Base-by-base conservation (phyloP, 169 alveolate species). In the Plasmodium berghei region DNA sequence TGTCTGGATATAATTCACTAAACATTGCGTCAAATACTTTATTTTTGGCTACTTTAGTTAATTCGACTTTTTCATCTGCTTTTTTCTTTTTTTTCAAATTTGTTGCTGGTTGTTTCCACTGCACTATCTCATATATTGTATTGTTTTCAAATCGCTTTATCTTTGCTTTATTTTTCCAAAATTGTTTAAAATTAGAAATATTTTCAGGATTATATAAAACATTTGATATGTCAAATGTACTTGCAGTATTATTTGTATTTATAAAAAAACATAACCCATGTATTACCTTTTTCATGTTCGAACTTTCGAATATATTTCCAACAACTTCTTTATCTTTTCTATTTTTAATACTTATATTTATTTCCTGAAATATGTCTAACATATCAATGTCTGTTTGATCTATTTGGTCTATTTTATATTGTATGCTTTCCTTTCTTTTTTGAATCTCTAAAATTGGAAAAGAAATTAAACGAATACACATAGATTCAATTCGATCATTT, bases 101-200 rank as follows among this genome's bases (percentile, higher is more conserved):
- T 54, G 12, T 49, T 18, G 46, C 88, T 5, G 88, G 88, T 34
- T 2, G 61, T 40, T 75, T 61, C 88, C 88, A 75, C 48, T 46
- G 8, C 5, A 75, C 22, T 18, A 75, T 74, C 20, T 75, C 88
- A 75, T 62, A 75, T 26, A 75, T 75, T 0, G 88, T 75, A 46
- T 75, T 75, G 18, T 75, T 75, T 63, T 75, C 88, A 63, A 75
- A 75, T 22, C 88, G 22, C 56, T 64, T 75, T 5, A 75, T 63
- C 12, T 48, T 48, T 46, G 26, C 88, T 5, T 61, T 75, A 40
- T 75, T 64, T 14, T 9, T 18, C 88, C 88, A 75, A 18, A 75
- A 75, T 9, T 22, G 18, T 18, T 75, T 75, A 64, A 75, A 75
- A 12, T 1, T 3, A 9, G 88, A 75, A 9, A n/a, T n/a, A 10